phyloP scores from a whole-genome alignment of 495 filamentous ascomycete species.

The Annulohypoxylon moriforme region DNA sequence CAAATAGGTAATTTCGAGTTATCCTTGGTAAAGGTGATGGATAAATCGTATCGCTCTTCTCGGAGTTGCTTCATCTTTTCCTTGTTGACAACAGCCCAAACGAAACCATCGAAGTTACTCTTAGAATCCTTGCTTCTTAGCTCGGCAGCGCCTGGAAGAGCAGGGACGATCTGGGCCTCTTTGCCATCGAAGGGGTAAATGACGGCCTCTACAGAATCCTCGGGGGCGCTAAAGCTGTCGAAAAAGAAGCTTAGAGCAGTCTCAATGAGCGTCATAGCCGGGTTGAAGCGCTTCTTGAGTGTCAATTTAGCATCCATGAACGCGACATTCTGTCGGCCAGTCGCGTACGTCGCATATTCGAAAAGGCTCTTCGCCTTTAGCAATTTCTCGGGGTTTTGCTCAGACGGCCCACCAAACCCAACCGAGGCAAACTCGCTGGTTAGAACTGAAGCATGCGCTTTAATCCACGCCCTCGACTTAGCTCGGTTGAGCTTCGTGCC shows the following conservation, averaged over 20 bases:
- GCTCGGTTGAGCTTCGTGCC: constrained; percentile 82
- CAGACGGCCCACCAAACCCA: constrained; percentile 70
- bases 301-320: constrained; percentile 87
- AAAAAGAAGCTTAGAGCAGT: constrained; percentile 77
- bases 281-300: constrained; percentile 91
- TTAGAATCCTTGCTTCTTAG: constrained; percentile 69
- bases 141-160: constrained; percentile 66
- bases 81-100: constrained; percentile 97
- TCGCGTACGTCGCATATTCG: constrained; percentile 91
- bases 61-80: constrained; percentile 88
- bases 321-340: constrained; percentile 91
- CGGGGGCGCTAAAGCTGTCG: constrained; percentile 73
- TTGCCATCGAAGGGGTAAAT: constrained; percentile 91
- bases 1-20: constrained; percentile 89
- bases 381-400: constrained; percentile 65
- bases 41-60: constrained; percentile 93
- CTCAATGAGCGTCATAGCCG: constrained; percentile 77
- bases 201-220: constrained; percentile 77
- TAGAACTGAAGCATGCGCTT: constrained; percentile 75
- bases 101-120: constrained; percentile 87
- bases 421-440: constrained; percentile 89
- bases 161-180: constrained; percentile 77
- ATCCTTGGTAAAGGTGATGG: constrained; percentile 91
- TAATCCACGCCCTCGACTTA: constrained; percentile 83
- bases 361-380: constrained; percentile 85